Evolutionary conservation across 805 yeast species (phyloP).

Genomic region (Teunomyces cretensis): DNA sequence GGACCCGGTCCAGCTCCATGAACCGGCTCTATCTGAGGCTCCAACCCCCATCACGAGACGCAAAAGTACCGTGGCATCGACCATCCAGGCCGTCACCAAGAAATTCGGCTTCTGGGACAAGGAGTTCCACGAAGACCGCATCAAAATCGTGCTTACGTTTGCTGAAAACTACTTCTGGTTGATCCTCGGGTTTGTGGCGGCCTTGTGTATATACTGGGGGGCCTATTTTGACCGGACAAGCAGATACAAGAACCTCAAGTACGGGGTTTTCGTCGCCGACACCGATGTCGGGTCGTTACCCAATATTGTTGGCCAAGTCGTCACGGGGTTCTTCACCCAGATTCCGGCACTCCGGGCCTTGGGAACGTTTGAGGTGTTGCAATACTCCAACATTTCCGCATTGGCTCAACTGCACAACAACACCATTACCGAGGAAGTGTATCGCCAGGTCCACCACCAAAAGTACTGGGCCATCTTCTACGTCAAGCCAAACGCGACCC

Average conservation of each 20-base stretch:
- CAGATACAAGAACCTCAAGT: constrained; percentile 21
- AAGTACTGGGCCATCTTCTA: constrained; percentile 30
- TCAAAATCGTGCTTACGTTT: constrained; percentile 20
- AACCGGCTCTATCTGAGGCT: background rate
- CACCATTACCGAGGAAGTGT: constrained; percentile 25
- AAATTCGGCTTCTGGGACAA: constrained; percentile 30
- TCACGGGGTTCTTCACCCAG: constrained; percentile 17
- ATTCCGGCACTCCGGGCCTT: constrained; percentile 17
- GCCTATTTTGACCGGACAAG: constrained; percentile 22
- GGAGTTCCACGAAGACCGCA: constrained; percentile 24
- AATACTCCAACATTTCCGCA: constrained; percentile 13
- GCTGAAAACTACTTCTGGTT: constrained; percentile 22
- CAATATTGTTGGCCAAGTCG: constrained; percentile 23
- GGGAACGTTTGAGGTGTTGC: constrained; percentile 27
- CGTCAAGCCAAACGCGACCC: constrained; percentile 29
- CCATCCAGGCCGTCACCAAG: constrained; percentile 18
- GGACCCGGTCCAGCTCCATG: background rate
- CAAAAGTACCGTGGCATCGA: constrained; percentile 19
- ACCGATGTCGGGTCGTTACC: constrained; percentile 18
- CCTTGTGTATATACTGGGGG: constrained; percentile 35
- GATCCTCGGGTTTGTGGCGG: constrained; percentile 21
- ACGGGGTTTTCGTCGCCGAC: constrained; percentile 29
- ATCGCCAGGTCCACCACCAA: constrained; percentile 30
- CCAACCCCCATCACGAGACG: background rate
- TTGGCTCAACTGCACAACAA: constrained; percentile 21